Base-by-base conservation (phyloP, 73 alveolate genomes). In the Blepharisma stoltei region DNA sequence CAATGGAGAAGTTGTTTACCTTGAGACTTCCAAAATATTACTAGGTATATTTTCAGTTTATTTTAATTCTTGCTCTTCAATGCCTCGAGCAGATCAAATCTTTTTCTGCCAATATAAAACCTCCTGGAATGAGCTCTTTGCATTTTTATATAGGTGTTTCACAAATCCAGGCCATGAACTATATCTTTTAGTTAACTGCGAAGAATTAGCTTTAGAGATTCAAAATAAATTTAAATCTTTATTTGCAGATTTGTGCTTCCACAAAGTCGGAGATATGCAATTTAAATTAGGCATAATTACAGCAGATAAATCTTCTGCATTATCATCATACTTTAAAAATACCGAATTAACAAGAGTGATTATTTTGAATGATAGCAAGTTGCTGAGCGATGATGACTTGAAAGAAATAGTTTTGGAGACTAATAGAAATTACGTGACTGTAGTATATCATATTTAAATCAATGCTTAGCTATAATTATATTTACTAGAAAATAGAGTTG, bases 51-150 rank as follows among this genome's bases (percentile, higher is more conserved):
- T 60, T 8, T 14, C 73, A 20, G 47, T 60, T 60, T 60, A 60
- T 60, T 60, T 9, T 2, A 60, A 60, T 60, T 20, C 37, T 9
- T 14, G 46, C 14, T 14, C n/a, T 8, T 14, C 14, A 25, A 14
- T 60, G 11, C 73, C 73, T 60, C 73, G 46, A 60, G 73, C 48
- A 8, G 73, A 60, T n/a, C 45, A 18, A 60, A 38, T 60, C 2
- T 25, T 60, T 60, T 60, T 60, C 46, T 60, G 73, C 46, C 38
- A 60, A 14, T 60, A 20, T 60, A 14, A n/a, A 8, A 60, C 73
- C 18, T 18, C 11, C 2, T 60, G 73, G 73, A 38, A 25, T 14
- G 73, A 60, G 5, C 14, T 60, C 46, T 14, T 14, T n/a, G 18
- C 23, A 3, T 60, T 60, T 60, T 20, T 60, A 60, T 14, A 60